phyloP scores from a whole-genome alignment of 805 yeast species.

The Candida mattraensis region DNA sequence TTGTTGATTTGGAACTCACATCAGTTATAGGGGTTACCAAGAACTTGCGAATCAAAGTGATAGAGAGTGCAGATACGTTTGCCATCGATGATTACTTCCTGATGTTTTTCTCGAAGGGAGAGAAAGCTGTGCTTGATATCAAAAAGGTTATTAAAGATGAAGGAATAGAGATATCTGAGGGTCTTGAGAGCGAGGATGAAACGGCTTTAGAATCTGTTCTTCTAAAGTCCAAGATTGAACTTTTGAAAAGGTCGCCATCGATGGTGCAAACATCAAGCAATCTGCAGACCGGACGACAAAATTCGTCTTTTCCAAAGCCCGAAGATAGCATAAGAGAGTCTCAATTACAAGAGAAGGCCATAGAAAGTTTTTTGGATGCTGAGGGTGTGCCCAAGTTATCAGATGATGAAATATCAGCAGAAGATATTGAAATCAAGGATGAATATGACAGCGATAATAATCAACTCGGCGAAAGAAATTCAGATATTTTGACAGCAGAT shows the following conservation, averaged over 20 bases:
- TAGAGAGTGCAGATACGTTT: constrained; percentile 52
- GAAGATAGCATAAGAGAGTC: no score
- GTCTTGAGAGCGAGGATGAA: constrained; percentile 24
- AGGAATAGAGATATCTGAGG: constrained; percentile 27
- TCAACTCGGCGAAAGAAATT: background rate
- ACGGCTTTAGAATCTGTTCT: constrained; percentile 17
- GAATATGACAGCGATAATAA: no score
- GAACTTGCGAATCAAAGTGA: constrained; percentile 58
- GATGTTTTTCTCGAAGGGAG: constrained; percentile 59
- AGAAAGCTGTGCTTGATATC: constrained; percentile 41
- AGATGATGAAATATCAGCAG: no score
- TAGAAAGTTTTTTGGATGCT: no score
- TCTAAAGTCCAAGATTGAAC: constrained; percentile 25
- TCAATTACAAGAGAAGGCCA: no score
- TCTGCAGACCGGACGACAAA: no score
- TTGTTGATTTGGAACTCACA: constrained; percentile 60
- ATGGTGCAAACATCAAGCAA: constrained; percentile 25
- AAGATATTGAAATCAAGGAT: no score
- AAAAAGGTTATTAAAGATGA: constrained; percentile 39
- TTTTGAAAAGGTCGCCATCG: constrained; percentile 26
- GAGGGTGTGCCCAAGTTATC: no score
- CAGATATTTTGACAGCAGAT: constrained; percentile 2
- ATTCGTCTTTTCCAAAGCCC: no score
- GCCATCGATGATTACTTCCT: constrained; percentile 70
- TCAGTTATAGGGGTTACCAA: constrained; percentile 55